Conservation (phyloP, 805 yeast species). For the Candida jianshihensis region DNA sequence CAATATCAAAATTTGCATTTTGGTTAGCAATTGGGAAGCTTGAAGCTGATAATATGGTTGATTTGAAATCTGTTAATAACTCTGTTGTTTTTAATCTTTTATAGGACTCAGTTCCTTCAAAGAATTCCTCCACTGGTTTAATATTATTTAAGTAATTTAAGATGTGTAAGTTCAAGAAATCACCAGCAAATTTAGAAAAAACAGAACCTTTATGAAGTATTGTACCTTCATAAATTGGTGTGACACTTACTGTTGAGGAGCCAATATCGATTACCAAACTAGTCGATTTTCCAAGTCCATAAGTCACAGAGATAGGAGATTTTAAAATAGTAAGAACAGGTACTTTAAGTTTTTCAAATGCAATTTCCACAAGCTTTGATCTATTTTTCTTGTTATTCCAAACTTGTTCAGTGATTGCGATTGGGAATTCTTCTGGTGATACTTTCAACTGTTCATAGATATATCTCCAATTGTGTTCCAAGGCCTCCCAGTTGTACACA, state of each 20-base stretch:
- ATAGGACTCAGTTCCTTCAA: constrained; percentile 29
- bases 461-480: constrained; percentile 61
- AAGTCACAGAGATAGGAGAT: constrained; percentile 70
- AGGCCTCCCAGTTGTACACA: constrained; percentile 67
- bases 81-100: constrained; percentile 30
- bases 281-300: constrained; percentile 70
- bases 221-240: constrained; percentile 73
- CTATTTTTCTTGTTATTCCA: constrained; percentile 63
- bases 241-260: constrained; percentile 57
- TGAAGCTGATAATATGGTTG: constrained; percentile 31
- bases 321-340: constrained; percentile 74
- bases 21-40: constrained; percentile 31
- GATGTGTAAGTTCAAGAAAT: constrained; percentile 65
- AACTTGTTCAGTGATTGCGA: constrained; percentile 54
- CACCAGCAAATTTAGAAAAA: constrained; percentile 77
- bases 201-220: constrained; percentile 58
- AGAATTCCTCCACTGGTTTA: constrained; percentile 15
- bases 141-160: constrained; percentile 38
- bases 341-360: constrained; percentile 65
- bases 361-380: constrained; percentile 55
- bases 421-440: constrained; percentile 55
- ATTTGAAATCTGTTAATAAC: constrained; percentile 44
- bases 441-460: constrained; percentile 48
- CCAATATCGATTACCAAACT: constrained; percentile 83
- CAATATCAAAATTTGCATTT: constrained; percentile 26